Evolutionary conservation across 202 grass and related monocot genomes (phyloP), one percentile per base, ranked within the genome.

Genomic region (Sporobolus alterniflorus): DNA sequence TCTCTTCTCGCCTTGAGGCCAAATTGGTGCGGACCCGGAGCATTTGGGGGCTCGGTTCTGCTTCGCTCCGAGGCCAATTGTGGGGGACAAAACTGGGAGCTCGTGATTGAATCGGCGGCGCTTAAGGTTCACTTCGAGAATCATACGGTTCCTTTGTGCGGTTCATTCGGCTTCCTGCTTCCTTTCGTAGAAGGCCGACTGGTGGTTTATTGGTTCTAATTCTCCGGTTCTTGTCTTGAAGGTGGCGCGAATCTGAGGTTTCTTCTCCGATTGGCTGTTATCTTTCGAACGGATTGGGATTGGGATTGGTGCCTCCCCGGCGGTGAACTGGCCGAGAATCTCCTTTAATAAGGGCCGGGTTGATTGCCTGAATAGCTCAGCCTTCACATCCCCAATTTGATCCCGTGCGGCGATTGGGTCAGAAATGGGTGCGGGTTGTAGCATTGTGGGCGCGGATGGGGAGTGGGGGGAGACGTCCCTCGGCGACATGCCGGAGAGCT

Each of bases 401-500:
- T 8, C 69, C 63, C 16, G 40, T 56, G 3, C 77, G 61, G 49
- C 30, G 21, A 59, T 68, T 78, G 67, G 78, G 17, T 71, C 59
- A 69, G 77, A 33, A 75, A 97, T 97, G 94, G 94, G 94, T 43
- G 47, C 91, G 61, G 89, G 91, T 34, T 97, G 91, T 41, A 94
- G 84, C 94, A 71, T 90, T 64, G 56, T 90, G 52, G 89, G 87
- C 9, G 82, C 81, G 12, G 89, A 91, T 6, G 86, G 66, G 49
- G 89, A 90, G 77, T 77, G 83, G 26, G 84, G 77, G 5, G 77
- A 85, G 77, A 89, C 87, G 13, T 90, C 89, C 21, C 89, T 97
- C 33, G 94, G 92, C 48, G 91, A 92, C 83, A 90, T 97, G 92
- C 94, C 94, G 33, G 94, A 94, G 92, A 94, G 92, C 64, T 97